Evolutionary conservation across 164 flowering plant genomes (phyloP), one percentile per base, ranked within the genome.

Genomic region (Liriodendron chinense): DNA sequence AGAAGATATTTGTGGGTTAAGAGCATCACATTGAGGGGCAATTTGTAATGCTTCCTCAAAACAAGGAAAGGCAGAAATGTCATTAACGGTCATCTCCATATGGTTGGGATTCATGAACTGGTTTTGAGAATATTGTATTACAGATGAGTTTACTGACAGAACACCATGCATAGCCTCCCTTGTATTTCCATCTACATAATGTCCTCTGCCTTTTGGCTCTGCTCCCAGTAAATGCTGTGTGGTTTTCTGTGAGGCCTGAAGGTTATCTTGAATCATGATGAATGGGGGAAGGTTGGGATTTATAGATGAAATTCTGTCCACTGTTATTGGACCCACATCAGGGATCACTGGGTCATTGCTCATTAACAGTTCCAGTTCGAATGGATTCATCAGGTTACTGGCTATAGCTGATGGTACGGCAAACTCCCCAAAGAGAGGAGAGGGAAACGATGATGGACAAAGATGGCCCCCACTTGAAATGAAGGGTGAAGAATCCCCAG

Each of bases 1-100:
- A 22, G 59, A 80, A 62, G 23, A 75, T 3, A 48, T 66, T 56
- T 22, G 78, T 65, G 71, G 20, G 34, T 65, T 70, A 70, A 64
- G n/a, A n/a, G 59, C 65, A 56, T 70, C 25, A 65, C 2, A 69
- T 18, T 71, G 77, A 34, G 78, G 65, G 62, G 65, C 69, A 25
- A 59, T 50, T 50, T 50, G 74, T 10, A 76, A 18, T 13, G 74
- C 84, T 79, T 84, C 85, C 59, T 79, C 86, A 43, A 67, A 78
- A 76, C 65, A 69, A 71, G 80, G 63, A 68, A 79, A 68, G 34
- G 64, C 74, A 34, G 74, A 56, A 23, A 79, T 50, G 66, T 72
- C 62, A 26, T 59, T 75, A 65, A 79, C 85, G 53, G 66, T 65
- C 71, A 77, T 63, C 72, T 71, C 79, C 47, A 73, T 76, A 74